A percentile compares a stretch with the other conserved stretches of the same genome.
Evolutionary conservation across 441 rosid species (phyloP).

Genomic region (Erysimum cheiri): DNA sequence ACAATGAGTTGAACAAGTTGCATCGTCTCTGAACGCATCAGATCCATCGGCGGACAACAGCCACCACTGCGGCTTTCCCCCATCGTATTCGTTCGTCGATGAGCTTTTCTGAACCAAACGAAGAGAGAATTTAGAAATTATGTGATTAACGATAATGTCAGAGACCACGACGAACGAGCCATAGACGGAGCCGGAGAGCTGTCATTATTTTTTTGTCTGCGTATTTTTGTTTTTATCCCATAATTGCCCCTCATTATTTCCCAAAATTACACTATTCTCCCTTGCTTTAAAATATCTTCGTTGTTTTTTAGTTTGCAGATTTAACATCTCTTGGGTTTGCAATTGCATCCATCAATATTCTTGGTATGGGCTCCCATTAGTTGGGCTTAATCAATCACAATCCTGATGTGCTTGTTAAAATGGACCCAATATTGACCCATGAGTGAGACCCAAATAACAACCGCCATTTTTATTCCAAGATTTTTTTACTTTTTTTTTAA

Average conservation of each 20-base stretch:
- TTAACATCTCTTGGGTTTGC: background rate
- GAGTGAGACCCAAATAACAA: background rate
- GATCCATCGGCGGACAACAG: conserved; percentile 91
- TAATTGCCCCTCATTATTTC: background rate
- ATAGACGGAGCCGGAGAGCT: conserved; percentile 24
- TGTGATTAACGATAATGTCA: conserved; percentile 12
- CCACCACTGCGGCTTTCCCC: conserved; percentile 60
- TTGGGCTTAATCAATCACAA: background rate
- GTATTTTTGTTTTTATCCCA: background rate
- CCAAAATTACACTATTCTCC: background rate
- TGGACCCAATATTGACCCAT: conserved; percentile 11
- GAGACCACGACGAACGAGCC: conserved; percentile 21
- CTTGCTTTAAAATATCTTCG: background rate
- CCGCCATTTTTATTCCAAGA: background rate
- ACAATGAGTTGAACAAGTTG: conserved; percentile 85
- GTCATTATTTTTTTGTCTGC: background rate
- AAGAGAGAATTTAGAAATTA: background rate
- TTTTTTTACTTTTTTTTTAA: background rate
- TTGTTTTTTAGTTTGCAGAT: background rate
- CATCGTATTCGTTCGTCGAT: conserved; percentile 40
- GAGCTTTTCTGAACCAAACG: conserved; percentile 6
- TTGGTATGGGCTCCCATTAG: background rate
- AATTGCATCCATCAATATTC: background rate
- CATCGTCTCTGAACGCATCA: conserved; percentile 85
- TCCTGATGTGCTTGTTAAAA: background rate